Base-by-base conservation (phyloP, 345 rosid species). In the Dipteronia sinensis region DNA sequence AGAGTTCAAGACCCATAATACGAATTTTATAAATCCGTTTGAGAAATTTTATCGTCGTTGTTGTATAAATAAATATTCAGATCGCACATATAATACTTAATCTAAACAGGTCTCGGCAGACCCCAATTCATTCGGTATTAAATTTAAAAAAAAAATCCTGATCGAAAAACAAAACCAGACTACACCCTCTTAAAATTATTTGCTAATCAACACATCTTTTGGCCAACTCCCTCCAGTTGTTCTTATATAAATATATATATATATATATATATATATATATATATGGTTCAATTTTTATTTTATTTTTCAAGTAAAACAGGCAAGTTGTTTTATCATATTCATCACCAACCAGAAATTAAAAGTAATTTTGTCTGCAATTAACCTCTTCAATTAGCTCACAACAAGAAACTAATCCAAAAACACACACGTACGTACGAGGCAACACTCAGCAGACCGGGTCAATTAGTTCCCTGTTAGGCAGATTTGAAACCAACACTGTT, bases 391-490 rank as follows among this genome's bases (percentile, higher is more conserved):
- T 40, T 29, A 29, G 4, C 44, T 40, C 44, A 40, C 44, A 40
- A 40, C 25, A 56, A 69, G 62, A 44, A 74, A 40, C 9, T 6
- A 3, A 40, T 16, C 59, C 59, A 74, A 59, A 59, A n/a, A 20
- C 25, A 59, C 27, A 56, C 62, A 13, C 1, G 62, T 34, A 44
- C 5, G 46, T 7, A 42, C 23, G 16, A 47, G 42, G 38, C 38
- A 34, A 6, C 38, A 34, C 38, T 5, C 38, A 34, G 68, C 29
- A 63, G 19, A 17, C 20, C 8, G 53, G 67, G 40, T 34, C 38
- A 34, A 34, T 20, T 59, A 40, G 67, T 61, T 40, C 53, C 40
- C 20, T 64, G 62, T 29, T 74, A 68, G 77, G 77, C n/a, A 74
- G 77, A 74, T 47, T 47, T 16, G 69, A 29, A 74, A 64, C 77